phyloP scores from a whole-genome alignment of 2,329 filamentous ascomycete genomes.

The Aspergillus sp. region DNA sequence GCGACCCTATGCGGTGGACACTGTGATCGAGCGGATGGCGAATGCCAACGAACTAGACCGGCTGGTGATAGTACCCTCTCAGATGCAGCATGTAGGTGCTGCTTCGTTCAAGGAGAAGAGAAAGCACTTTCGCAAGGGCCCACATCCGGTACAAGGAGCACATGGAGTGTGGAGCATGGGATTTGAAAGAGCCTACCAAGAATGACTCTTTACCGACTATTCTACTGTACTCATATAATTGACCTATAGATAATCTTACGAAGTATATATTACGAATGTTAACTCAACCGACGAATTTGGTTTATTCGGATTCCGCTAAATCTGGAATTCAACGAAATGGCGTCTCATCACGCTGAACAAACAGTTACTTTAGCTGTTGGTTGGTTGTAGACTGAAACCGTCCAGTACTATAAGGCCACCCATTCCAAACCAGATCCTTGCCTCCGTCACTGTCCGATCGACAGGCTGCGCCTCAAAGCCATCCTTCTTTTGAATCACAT shows the following conservation, averaged over 20 bases:
- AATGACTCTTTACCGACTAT: not conserved
- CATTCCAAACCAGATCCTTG: not conserved
- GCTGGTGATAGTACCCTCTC: slow-evolving; percentile 22
- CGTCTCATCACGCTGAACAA: not conserved
- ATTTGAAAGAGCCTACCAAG: slow-evolving; percentile 20
- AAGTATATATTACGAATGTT: not conserved
- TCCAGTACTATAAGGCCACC: too few relatives aligned
- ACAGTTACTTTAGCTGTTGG: not conserved
- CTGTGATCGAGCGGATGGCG: slow-evolving; percentile 20
- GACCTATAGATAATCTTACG: not conserved
- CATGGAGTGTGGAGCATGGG: slow-evolving; percentile 28
- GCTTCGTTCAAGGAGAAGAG: slow-evolving; percentile 25
- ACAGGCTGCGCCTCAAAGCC: too few relatives aligned
- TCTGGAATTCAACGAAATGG: too few relatives aligned
- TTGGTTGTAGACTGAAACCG: too few relatives aligned
- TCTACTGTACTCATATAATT: not conserved
- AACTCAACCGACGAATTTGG: too few relatives aligned
- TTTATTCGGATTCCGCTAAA: too few relatives aligned
- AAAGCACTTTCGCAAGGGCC: slow-evolving; percentile 16
- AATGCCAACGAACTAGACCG: slow-evolving; percentile 17
- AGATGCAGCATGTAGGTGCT: slow-evolving; percentile 27
- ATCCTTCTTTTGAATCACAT: too few relatives aligned
- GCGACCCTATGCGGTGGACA: slow-evolving; percentile 21
- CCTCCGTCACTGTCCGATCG: not conserved
- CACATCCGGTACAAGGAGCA: slow-evolving; percentile 20